Conservation (phyloP, 176 grass and related monocot species). For the Lolium rigidum region DNA sequence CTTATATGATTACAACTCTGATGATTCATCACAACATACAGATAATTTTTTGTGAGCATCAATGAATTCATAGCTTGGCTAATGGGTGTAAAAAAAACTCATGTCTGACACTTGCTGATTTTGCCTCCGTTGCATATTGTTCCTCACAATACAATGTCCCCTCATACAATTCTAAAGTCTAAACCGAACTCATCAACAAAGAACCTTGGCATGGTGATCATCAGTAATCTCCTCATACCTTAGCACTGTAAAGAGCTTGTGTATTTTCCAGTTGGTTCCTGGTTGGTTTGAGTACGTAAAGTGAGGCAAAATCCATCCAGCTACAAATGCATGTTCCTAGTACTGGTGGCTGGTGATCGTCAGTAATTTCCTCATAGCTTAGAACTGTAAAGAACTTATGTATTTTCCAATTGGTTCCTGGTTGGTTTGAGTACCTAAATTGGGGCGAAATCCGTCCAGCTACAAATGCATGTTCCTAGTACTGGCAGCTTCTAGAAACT, state of each 20-base stretch:
- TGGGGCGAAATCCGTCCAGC: too few species aligned
- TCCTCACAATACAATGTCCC: background rate
- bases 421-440: too few species aligned
- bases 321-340: conserved; percentile 16
- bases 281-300: conserved; percentile 28
- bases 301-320: background rate
- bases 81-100: background rate
- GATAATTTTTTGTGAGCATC: conserved; percentile 7
- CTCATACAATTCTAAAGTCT: background rate
- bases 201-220: conserved; percentile 4
- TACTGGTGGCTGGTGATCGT: background rate
- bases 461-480: too few species aligned
- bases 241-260: background rate
- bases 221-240: background rate
- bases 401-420: too few species aligned
- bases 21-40: background rate
- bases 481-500: background rate
- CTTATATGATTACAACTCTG: background rate
- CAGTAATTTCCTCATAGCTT: too few species aligned
- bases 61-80: conserved; percentile 27
- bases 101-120: background rate
- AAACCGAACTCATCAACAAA: conserved; percentile 16
- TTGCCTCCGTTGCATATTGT: background rate
- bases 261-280: conserved; percentile 33
- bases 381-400: too few species aligned